A percentile compares a stretch with the other conserved stretches of the same genome.
These are phyloP conservation scores for Barnettozyma pratensis DNA, from an alignment of 805 yeast species.

Conservation along the genomic window DNA sequence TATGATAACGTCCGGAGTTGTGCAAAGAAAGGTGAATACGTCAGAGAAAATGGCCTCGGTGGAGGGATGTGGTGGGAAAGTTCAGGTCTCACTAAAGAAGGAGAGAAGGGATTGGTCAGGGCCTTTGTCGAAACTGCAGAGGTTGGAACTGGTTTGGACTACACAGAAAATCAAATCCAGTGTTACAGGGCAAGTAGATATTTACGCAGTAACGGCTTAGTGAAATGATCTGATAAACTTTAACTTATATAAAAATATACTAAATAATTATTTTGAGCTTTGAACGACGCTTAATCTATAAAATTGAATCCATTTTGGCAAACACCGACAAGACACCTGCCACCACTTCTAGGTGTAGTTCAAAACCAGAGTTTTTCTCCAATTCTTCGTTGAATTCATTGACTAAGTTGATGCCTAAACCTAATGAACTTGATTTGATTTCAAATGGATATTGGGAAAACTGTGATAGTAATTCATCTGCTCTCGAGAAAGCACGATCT, in stretches of 20 bases:
- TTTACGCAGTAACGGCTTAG: not conserved
- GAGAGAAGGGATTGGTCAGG: constrained; percentile 35
- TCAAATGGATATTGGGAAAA: constrained; percentile 84
- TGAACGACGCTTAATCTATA: constrained; percentile 33
- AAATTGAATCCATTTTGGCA: constrained; percentile 85
- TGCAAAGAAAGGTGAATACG: constrained; percentile 54
- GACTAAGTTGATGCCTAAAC: constrained; percentile 67
- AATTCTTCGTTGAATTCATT: constrained; percentile 40
- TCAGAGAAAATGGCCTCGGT: constrained; percentile 43
- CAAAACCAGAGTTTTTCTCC: constrained; percentile 34
- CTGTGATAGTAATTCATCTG: constrained; percentile 84
- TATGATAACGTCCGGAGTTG: constrained; percentile 64
- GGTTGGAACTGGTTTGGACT: constrained; percentile 9
- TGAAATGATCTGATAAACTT: not conserved
- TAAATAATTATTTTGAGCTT: no score
- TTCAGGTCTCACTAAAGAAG: constrained; percentile 38
- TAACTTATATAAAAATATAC: not conserved
- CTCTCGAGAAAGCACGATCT: constrained; percentile 87
- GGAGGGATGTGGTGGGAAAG: constrained; percentile 98
- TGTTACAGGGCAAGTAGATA: constrained; percentile 12
- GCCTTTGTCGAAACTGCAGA: constrained; percentile 35
- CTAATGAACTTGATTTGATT: constrained; percentile 53
- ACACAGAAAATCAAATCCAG: constrained; percentile 5
- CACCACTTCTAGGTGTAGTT: constrained; percentile 75
- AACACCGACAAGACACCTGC: constrained; percentile 92